A percentile compares a stretch with the other conserved stretches of the same genome.
Conservation (phyloP, 306 rosid genomes). For the Rubus idaeus region DNA sequence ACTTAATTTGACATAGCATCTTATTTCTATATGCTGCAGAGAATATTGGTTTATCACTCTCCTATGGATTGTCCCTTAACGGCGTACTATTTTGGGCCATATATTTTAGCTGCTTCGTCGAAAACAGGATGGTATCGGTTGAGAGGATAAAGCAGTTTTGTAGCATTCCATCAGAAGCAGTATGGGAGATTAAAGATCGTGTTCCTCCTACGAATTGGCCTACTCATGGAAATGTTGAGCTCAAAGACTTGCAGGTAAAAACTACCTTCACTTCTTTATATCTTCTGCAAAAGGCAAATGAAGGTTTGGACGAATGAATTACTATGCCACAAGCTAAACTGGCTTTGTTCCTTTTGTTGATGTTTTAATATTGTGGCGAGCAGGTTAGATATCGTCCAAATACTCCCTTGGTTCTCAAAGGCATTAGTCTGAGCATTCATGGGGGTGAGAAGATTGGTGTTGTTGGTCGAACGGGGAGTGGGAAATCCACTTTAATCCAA, state of each 20-base stretch:
- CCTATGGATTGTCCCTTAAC: constrained; percentile 84
- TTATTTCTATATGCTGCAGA: constrained; percentile 44
- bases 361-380: constrained; percentile 17
- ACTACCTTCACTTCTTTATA: background rate
- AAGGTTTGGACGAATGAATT: background rate
- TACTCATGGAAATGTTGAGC: constrained; percentile 67
- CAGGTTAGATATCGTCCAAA: constrained; percentile 90
- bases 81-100: constrained; percentile 69
- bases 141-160: constrained; percentile 89
- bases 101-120: constrained; percentile 85
- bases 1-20: background rate
- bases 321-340: background rate
- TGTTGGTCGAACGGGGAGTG: constrained; percentile 95
- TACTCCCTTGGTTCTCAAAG: constrained; percentile 92
- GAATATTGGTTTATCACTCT: constrained; percentile 83
- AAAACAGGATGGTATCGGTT: constrained; percentile 95
- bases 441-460: constrained; percentile 95
- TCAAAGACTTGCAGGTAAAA: constrained; percentile 76
- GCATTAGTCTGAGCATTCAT: constrained; percentile 67
- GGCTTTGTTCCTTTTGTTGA: background rate
- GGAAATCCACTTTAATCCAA: constrained; percentile 91
- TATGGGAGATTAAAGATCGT: constrained; percentile 62
- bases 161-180: constrained; percentile 75
- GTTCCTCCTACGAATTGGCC: constrained; percentile 88
- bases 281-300: constrained; percentile 1